phyloP scores from a whole-genome alignment of 208 protist species.

The Trypanosoma melophagium region DNA sequence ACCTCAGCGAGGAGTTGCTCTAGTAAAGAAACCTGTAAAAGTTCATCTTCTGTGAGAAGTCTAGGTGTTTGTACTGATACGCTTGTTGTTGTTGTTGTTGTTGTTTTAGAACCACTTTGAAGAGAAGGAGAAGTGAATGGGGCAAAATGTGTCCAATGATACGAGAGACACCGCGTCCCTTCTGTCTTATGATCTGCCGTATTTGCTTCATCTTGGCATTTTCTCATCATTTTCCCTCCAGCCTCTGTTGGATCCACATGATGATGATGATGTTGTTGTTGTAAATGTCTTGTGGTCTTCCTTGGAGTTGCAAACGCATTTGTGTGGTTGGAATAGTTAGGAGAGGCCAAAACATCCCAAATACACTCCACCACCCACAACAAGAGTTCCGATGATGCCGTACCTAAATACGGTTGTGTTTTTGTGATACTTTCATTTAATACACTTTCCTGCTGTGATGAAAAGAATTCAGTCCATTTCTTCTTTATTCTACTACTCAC shows the following conservation, averaged over 20 bases:
- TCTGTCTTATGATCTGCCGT: not conserved
- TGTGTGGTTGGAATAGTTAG: not conserved
- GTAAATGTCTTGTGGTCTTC: not conserved
- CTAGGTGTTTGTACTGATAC: not conserved
- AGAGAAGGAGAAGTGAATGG: slow-evolving; percentile 1
- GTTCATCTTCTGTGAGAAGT: slow-evolving; percentile 21
- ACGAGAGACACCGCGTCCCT: not conserved
- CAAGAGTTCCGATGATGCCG: slow-evolving; percentile 16
- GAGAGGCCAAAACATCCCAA: slow-evolving; percentile 20
- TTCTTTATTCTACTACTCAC: not conserved
- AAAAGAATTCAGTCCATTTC: not conserved
- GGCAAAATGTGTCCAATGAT: slow-evolving; percentile 28
- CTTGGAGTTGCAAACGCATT: not conserved
- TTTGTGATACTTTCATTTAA: not conserved
- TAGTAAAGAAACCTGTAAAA: slow-evolving; percentile 19
- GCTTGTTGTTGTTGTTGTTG: not conserved
- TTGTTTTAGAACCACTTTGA: not conserved
- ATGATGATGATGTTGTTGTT: not conserved
- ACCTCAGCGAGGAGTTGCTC: slow-evolving; percentile 26
- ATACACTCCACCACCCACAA: slow-evolving; percentile 31
- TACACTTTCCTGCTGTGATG: not conserved
- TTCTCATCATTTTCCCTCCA: not conserved
- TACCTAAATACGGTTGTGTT: not conserved
- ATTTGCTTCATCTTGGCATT: no score
- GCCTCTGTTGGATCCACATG: slow-evolving; percentile 1